Conservation (phyloP, 1,284 basidiomycete species). For the Pseudozyma sp. region DNA sequence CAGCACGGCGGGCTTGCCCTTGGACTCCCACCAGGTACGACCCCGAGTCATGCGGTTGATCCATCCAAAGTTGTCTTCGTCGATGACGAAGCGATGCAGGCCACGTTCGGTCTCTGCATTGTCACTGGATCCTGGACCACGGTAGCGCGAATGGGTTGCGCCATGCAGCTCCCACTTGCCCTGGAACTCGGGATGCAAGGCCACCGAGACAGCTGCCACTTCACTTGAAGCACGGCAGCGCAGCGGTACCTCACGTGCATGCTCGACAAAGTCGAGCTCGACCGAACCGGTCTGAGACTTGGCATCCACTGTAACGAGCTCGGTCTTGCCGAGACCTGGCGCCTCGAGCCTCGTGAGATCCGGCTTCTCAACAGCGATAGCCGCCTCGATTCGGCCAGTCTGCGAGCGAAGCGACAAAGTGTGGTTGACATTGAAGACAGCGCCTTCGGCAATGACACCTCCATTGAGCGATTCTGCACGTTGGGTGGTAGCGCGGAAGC, state of each 20-base stretch:
- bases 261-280: constrained; percentile 43
- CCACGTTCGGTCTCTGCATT: constrained; percentile 22
- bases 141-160: constrained; percentile 41
- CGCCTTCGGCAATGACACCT: constrained; percentile 39
- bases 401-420: constrained; percentile 40
- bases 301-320: constrained; percentile 39
- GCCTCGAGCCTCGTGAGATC: constrained; percentile 30
- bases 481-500: constrained; percentile 37
- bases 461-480: constrained; percentile 45
- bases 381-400: constrained; percentile 48
- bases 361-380: constrained; percentile 46
- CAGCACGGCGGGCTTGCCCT: constrained; percentile 11
- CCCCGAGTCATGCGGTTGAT: constrained; percentile 38
- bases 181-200: constrained; percentile 41
- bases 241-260: constrained; percentile 42
- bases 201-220: constrained; percentile 36
- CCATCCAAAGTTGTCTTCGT: constrained; percentile 49
- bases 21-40: constrained; percentile 34
- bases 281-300: constrained; percentile 47
- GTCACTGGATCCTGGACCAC: constrained; percentile 30
- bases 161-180: constrained; percentile 49
- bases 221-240: constrained; percentile 38
- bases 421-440: constrained; percentile 50
- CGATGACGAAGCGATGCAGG: constrained; percentile 30
- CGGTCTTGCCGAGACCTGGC: constrained; percentile 33